phyloP scores from a whole-genome alignment of 495 filamentous ascomycete genomes.

The Recurvomyces mirabilis region DNA sequence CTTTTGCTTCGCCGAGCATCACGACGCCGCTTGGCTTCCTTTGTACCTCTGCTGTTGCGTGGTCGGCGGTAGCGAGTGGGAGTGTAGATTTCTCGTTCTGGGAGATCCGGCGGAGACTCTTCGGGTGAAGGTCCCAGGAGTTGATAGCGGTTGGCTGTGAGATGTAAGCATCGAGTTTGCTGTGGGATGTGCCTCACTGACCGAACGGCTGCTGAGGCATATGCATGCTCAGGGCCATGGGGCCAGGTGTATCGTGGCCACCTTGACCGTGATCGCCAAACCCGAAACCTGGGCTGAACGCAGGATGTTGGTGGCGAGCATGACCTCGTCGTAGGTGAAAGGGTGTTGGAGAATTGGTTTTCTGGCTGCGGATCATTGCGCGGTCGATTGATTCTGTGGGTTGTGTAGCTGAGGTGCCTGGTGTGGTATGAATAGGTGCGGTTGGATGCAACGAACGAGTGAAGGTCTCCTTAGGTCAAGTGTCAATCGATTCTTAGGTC shows the following conservation, averaged over 20 bases:
- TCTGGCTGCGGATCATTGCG: slow-evolving; percentile 1
- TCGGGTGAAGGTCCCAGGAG: slow-evolving; percentile 1
- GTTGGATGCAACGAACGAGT: neutral
- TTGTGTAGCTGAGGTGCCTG: neutral
- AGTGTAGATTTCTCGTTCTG: neutral
- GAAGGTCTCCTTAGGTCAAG: neutral
- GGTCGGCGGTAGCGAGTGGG: slow-evolving; percentile 3
- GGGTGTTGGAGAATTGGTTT: neutral
- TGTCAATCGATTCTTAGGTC: slow-evolving; percentile 10
- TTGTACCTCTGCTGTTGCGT: slow-evolving; percentile 9
- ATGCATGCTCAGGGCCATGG: slow-evolving; percentile 16
- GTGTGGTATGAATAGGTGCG: slow-evolving; percentile 6
- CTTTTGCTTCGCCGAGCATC: slow-evolving; percentile 4
- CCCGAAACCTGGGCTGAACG: neutral
- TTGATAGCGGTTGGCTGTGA: slow-evolving; percentile 17
- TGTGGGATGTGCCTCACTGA: neutral
- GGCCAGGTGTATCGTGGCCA: neutral
- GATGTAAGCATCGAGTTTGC: neutral
- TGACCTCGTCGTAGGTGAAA: neutral
- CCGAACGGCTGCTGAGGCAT: slow-evolving; percentile 3
- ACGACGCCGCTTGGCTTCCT: slow-evolving; percentile 13
- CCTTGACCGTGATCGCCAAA: neutral
- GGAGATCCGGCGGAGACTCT: neutral
- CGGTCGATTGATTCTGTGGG: neutral
- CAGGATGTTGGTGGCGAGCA: neutral